Base-by-base conservation (phyloP, 2,329 filamentous ascomycete species). In the Colletotrichum tropicale region DNA sequence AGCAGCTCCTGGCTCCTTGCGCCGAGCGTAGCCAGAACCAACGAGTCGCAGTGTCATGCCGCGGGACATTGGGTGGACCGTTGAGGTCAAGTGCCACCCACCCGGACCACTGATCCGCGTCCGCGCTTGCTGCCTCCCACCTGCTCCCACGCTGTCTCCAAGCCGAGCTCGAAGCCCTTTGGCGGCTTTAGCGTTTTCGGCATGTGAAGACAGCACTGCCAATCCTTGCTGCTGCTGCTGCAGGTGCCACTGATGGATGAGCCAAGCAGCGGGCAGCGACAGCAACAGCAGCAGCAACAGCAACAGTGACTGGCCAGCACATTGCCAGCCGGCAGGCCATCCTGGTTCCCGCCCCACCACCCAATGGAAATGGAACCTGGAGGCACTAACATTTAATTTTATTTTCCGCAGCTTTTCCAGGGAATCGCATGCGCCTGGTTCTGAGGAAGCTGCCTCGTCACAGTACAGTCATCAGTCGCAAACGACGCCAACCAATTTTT, bases 331-430 rank as follows among this genome's bases (percentile, higher is more conserved):
- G 55, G 21, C 55, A 58, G 21, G 21, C 16, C 16, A n/a, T 64
- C 28, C 30, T 24, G 64, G 36, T 15, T 21, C 21, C 62, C 28
- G 52, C 38, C 67, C 69, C 73, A 64, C 55, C 55, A 43, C 15
- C 56, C 36, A 30, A 36, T 13, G 43, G 43, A 52, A 52, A 52
- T 21, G 56, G 30, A 61, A 72, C 36, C 69, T 72, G 74, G 74
- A 73, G 74, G 76, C 71, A 77, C 76, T 77, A 77, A 77, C 76
- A 77, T 77, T 77, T 77, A 77, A 75, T 77, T 77, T 77, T 66
- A 48, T 60, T 30, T 18, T n/a, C 55, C 21, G 21, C 55, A 16
- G 21, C 58, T 28, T 66, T n/a, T 66, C 16, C 70, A 43, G 9
- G 15, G 36, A 56, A 26, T 28, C 21, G 38, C 21, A 52, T 21